Evolutionary conservation across 352 stramenopile genomes (phyloP), one percentile per base, ranked within the genome.

Genomic region (Phytopythium cucurbitacearum): DNA sequence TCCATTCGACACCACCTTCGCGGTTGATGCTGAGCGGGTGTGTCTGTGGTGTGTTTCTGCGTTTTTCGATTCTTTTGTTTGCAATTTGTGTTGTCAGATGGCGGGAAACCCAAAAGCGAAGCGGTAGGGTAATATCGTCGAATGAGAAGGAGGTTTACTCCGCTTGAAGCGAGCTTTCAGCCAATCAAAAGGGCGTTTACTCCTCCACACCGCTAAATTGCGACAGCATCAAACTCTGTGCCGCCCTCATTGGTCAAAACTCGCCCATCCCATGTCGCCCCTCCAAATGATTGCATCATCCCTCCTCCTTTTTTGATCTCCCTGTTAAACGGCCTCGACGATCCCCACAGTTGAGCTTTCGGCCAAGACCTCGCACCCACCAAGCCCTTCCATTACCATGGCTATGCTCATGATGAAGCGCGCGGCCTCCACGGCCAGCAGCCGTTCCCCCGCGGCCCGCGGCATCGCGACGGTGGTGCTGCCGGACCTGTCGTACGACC

Each of bases 401-500:
- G 38, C 6, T 16, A 43, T 50, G 40, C 45, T 47, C 33, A 72
- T 73, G 9, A 53, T 59, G 33, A 65, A 58, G 28, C 60, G 62
- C 48, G 38, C 70, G 33, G 51, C 43, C 7, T 51, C 40, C 16
- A 41, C 64, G 21, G 39, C 57, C 36, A 9, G 28, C 37, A 21
- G 40, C 33, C 56, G 57, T 40, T 40, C 52, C 6, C 42, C 57
- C 7, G 53, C 57, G 41, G 53, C 68, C 53, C 80, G 80, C 48
- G 56, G 68, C 51, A 79, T 90, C 50, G 64, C 77, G 21, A 93
- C 80, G 12, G 80, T 86, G 44, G 84, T 72, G 67, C 76, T 97
- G 21, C 88, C 88, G 45, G 84, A 94, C 64, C 69, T 97, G 7
- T 41, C 65, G 36, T 97, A 97, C 58, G 87, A 95, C 69, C 95